Base-by-base conservation (phyloP, 2,329 filamentous ascomycete genomes). In the Rhexocercosporidium sp. region DNA sequence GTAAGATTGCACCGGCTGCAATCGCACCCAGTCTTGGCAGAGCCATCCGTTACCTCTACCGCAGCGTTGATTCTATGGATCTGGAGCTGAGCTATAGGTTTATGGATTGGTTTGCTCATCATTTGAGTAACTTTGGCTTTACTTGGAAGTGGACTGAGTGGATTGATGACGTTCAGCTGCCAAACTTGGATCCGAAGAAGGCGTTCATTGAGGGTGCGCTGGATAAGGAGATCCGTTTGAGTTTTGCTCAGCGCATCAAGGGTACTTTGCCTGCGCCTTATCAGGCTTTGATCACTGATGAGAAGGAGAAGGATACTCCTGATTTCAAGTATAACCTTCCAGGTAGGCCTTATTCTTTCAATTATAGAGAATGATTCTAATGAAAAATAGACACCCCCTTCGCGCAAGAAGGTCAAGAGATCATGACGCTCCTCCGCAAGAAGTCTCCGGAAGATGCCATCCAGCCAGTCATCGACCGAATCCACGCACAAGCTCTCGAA, bases 91-190 rank as follows among this genome's bases (percentile, higher is more conserved):
- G 84, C 65, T 91, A 94, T 75, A 88, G 96, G 29, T 98, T 98
- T 81, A 84, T 97, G 77, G 95, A 98, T 78, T 99, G 96, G 96
- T 99, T 99, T 77, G 88, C 95, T 20, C 96, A 99, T 78, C 96
- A 99, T 82, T 82, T 99, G 72, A 97, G 94, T 81, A 99, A 99
- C 82, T 99, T 99, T 77, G 96, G 97, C 62, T 99, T 98, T 78
- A 96, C 96, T 11, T 99, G 96, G 96, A 98, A 98, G 81, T 99
- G 96, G 96, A 90, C 92, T 18, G 96, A 99, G 81, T 99, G 96
- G 96, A 86, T 92, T 57, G 93, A 94, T 18, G 94, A 98, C 77
- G 89, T 97, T 18, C 85, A 88, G 51, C 85, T 96, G 29, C 87
- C 92, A 0, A 84, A 90, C 68, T 82, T 96, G 39, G 89, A 97